Evolutionary conservation across 1,284 basidiomycete species (phyloP), one percentile per base, ranked within the genome.

Genomic region (Cutaneotrichosporon curvatum): DNA sequence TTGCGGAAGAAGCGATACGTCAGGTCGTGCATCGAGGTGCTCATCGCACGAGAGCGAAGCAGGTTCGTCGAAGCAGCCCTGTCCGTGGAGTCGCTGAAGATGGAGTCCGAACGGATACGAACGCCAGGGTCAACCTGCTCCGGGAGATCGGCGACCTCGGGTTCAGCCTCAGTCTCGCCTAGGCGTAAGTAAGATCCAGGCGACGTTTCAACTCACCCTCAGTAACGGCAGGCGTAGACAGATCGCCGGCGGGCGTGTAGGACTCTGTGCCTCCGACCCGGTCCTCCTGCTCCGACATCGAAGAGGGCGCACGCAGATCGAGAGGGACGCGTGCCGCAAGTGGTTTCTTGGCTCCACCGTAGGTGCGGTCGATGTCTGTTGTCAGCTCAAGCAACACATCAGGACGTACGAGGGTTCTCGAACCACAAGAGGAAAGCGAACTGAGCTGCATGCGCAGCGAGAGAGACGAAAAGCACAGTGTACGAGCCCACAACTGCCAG

Each of bases 371-470:
- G 52, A 96, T 96, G 66, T 96, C 88, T 92, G 49, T 2, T 53
- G 38, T 42, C 38, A 44, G 40, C 43, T 10, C 58, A 58, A 35
- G 4, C 2, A n/a, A 28, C 25, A 7, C 28, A 18, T 37, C n/a
- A n/a, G n/a, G n/a, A 71, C 87, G 71, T 65, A 88, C 91, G 94
- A 51, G 94, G 94, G 63, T 94, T 96, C 74, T 97, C 94, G 60
- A 98, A 98, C 70, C 84, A 85, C n/a, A 91, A 78, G 46, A 98
- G 76, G 78, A 98, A 98, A 4, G 85, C 87, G 70, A 97, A 97
- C 65, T 98, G 94, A 12, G 86, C 84, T 0, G 89, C 86, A 67
- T 98, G 95, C 0, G 87, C 94, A 2, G 84, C 84, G 16, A 98
- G 78, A 56, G 87, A 92, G 50, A 86, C 88, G 59, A 96, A 96